Evolutionary conservation across 495 filamentous ascomycete species (phyloP).

Genomic region (Xylaria sp.): DNA sequence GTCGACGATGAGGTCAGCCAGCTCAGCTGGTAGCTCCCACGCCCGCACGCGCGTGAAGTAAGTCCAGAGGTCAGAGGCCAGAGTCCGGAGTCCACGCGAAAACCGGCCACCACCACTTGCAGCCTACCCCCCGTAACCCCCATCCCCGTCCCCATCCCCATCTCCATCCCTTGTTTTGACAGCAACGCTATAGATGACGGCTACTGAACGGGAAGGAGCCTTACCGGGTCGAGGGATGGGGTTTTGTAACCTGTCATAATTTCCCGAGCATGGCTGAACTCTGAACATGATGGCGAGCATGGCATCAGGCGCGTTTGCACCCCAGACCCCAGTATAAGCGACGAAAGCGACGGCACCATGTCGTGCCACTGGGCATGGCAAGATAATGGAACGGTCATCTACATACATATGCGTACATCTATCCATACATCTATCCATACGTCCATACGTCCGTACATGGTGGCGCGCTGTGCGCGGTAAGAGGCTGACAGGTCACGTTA

Average conservation of each 20-base stretch:
- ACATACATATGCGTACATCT: too few relatives aligned
- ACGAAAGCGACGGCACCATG: not conserved
- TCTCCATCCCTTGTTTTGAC: not conserved
- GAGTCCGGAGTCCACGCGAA: not conserved
- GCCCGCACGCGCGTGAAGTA: not conserved
- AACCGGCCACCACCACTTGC: not conserved
- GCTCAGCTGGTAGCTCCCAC: not conserved
- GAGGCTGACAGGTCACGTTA: constrained; percentile 31
- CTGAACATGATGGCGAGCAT: constrained; percentile 16
- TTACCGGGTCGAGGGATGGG: constrained; percentile 24
- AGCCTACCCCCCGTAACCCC: not conserved
- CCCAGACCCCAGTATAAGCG: not conserved
- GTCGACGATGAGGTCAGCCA: constrained; percentile 3
- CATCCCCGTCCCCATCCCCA: not conserved
- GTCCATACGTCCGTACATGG: too few relatives aligned
- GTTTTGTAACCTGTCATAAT: constrained; percentile 38
- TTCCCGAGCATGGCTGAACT: constrained; percentile 7
- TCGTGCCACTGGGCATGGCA: constrained; percentile 16
- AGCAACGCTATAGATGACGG: constrained; percentile 7
- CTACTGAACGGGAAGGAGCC: constrained; percentile 17
- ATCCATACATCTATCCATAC: too few relatives aligned
- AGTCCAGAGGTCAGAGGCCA: too few relatives aligned
- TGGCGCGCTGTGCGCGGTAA: constrained; percentile 24
- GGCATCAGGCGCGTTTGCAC: not conserved
- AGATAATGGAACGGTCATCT: constrained; percentile 20